Evolutionary conservation across 2,329 filamentous ascomycete genomes (phyloP), one percentile per base, ranked within the genome.

Genomic region (Apiospora arundinis): DNA sequence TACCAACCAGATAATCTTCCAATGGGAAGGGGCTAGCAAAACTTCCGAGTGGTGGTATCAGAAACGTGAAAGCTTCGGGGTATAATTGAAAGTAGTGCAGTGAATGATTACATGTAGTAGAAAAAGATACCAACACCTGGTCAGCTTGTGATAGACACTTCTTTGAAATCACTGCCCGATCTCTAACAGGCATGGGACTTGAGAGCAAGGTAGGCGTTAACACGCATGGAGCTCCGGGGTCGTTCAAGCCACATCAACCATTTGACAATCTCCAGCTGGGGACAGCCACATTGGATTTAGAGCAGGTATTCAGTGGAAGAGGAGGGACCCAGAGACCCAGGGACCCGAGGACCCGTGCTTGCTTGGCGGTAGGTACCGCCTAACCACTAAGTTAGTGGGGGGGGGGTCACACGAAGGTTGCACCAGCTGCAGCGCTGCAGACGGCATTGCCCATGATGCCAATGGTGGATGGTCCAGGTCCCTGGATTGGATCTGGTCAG

Each of bases 171-270:
- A 37, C 52, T 60, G 52, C 52, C 52, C 52, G 52, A 60, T 60
- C 21, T 60, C 52, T 28, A 60, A 60, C 40, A 9, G 40, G 40
- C 52, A 56, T 56, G 14, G 25, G 32, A 25, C 25, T 56, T 32
- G 32, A 32, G 49, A 56, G 49, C 49, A 56, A 32, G 32, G 32
- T 18, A 32, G 49, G 23, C 48, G 48, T 25, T 8, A 49, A n/a
- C 25, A 56, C 45, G 18, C 6, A 40, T 63, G 52, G 49, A 56
- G 49, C 28, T 60, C 52, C 52, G 52, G 23, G 49, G 25, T 60
- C 52, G 32, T 63, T 63, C 56, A 63, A 63, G 56, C 56, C 56
- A 63, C 56, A 63, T 63, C 56, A 21, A 63, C 32, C 56, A 63
- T 25, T 60, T 18, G 28, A 40, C 14, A 40, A 8, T 40, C 56